Evolutionary conservation across 1,284 basidiomycete genomes (phyloP).

Genomic region (Heliocybe sulcata): DNA sequence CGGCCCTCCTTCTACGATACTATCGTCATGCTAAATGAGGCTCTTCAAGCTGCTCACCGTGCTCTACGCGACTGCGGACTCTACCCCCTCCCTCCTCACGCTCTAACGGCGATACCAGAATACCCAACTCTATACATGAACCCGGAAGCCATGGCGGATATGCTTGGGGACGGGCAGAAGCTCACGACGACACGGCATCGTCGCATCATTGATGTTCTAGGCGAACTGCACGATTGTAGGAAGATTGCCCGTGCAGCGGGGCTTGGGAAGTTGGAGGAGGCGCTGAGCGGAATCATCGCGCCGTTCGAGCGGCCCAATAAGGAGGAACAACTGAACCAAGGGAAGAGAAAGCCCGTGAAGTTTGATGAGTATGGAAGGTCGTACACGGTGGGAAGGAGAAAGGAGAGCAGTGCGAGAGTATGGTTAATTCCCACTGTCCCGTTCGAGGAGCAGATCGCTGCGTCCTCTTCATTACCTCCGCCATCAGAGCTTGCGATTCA

Average conservation of each 20-base stretch:
- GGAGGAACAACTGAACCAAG: constrained; percentile 44
- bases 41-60: constrained; percentile 29
- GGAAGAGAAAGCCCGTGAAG: constrained; percentile 45
- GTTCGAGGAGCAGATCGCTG: neutral
- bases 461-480: neutral
- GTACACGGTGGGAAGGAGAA: constrained; percentile 81
- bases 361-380: constrained; percentile 73
- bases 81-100: constrained; percentile 71
- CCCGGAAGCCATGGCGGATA: constrained; percentile 47
- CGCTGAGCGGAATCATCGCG: constrained; percentile 46
- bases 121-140: constrained; percentile 64
- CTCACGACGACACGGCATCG: constrained; percentile 74
- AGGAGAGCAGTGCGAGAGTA: constrained; percentile 82
- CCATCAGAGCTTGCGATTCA: neutral
- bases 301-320: constrained; percentile 62
- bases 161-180: constrained; percentile 40
- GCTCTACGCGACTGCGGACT: constrained; percentile 65
- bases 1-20: neutral
- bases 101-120: constrained; percentile 51
- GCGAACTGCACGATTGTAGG: constrained; percentile 67
- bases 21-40: neutral
- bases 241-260: constrained; percentile 64
- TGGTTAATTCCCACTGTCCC: constrained; percentile 82
- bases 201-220: constrained; percentile 57
- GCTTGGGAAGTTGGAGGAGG: constrained; percentile 46